Evolutionary conservation across 108 stramenopile genomes (phyloP), one percentile per base, ranked within the genome.

Genomic region (Nitzschia sp.): DNA sequence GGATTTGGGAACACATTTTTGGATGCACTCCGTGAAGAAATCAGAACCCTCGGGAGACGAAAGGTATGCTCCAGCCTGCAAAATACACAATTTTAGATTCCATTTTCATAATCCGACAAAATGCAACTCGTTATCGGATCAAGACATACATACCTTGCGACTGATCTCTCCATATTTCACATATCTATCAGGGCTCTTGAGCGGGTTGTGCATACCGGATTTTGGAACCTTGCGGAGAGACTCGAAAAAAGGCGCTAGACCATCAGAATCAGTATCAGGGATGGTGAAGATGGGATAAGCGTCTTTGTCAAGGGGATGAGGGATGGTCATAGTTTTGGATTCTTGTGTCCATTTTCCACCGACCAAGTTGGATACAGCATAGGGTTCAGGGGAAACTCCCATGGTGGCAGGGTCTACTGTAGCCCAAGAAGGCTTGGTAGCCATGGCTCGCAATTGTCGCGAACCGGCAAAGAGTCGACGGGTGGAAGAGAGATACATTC

Each of bases 1-100:
- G 53, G 86, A 87, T 70, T 99, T 99, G 15, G 98, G 98, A 0
- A 95, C 95, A 57, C 95, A 96, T 38, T 87, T 86, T 78, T 85
- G 86, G 57, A 99, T 97, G 53, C 87, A 73, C 29, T 80, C 65
- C 7, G 90, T 74, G 75, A 99, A 97, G 83, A 91, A 99, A 22
- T 97, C 92, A 22, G 87, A 82, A 11, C 87, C 86, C 14, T 91
- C 86, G 1, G 91, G 89, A 22, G 80, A 48, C 12, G 77, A 77
- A 17, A 96, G 79, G 43, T 84, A 85, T 42, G 81, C 72, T 40
- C 91, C 93, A 5, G 95, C 93, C 80, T 84, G 65, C 10, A 48
- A 15, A 48, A 48, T 17, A 48, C 46, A 42, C 11, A 43, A 34
- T 34, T 5, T 34, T 34, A 34, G 29, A 34, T 34, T 34, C 29